Evolutionary conservation across 2,329 filamentous ascomycete genomes (phyloP), one percentile per base, ranked within the genome.

Genomic region (Ophiostoma sp.): DNA sequence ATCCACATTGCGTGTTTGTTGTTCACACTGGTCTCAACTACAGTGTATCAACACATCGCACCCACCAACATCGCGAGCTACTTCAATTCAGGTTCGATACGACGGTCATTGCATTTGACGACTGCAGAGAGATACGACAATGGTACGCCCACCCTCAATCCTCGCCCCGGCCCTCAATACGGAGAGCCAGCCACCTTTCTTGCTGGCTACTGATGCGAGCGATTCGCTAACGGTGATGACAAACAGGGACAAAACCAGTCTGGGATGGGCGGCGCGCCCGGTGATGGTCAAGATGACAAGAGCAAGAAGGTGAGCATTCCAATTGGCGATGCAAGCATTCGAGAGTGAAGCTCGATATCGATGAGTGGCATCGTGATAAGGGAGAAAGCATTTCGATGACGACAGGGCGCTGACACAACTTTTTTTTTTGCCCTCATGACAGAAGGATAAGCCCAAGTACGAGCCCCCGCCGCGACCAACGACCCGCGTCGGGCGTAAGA

Each of bases 371-470:
- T 25, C 25, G 4, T n/a, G 39, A 15, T 55, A 7, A n/a, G 19
- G 33, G 42, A 4, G 19, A 25, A 22, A 15, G 15, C 28, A 25
- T 15, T n/a, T n/a, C 19, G 22, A 59, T 22, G 31, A 57, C 55
- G 61, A 45, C 61, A 66, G 36, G 61, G 36, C 2, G 68, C 72
- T 71, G 72, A 73, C 68, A 42, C 11, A 45, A 8, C 48, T 15
- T 70, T 48, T 63, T 22, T 36, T 12, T 5, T 17, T 17, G 15
- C 31, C 15, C 8, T n/a, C 59, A 15, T n/a, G 75, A 78, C 80
- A 97, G 95, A 98, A 99, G 89, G 95, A 99, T 76, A 99, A 99
- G 91, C 96, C 96, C 82, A 98, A 97, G 92, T 99, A 99, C 87
- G 96, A 99, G 84, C 96, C 96, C 77, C 96, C 96, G 78, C 96